Percentiles rank a stretch among this genome's conserved stretches.
Evolutionary conservation across 768 basidiomycete genomes (phyloP).

Genomic region (Guyanaporus albipodus): DNA sequence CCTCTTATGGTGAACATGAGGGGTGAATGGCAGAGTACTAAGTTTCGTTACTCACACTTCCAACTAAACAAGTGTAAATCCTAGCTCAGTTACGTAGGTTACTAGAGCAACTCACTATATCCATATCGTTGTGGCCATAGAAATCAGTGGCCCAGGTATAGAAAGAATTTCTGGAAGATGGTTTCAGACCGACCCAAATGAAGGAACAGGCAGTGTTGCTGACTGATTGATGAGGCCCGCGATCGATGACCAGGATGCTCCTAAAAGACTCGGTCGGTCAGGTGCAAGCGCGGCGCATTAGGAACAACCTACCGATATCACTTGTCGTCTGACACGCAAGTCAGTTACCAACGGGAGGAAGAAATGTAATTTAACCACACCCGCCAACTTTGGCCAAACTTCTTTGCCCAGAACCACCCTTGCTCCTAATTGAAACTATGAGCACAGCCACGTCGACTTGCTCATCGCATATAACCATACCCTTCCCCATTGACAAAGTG

Average conservation of each 20-base stretch:
- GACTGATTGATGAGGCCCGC: slow-evolving; percentile 54
- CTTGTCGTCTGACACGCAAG: slow-evolving; percentile 40
- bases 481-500: slow-evolving; percentile 66
- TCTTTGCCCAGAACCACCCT: slow-evolving; percentile 61
- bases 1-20: slow-evolving; percentile 38
- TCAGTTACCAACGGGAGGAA: slow-evolving; percentile 1
- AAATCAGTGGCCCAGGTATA: slow-evolving; percentile 60
- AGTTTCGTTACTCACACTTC: slow-evolving; percentile 43
- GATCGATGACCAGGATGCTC: slow-evolving; percentile 48
- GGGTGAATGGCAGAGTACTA: neutral
- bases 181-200: neutral
- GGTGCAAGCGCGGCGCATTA: neutral
- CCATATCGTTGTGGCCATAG: slow-evolving; percentile 66
- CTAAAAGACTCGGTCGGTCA: slow-evolving; percentile 25
- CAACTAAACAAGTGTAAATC: slow-evolving; percentile 34
- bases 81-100: slow-evolving; percentile 2
- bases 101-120: slow-evolving; percentile 46
- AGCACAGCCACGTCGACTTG: neutral
- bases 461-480: slow-evolving; percentile 33
- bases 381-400: slow-evolving; percentile 63
- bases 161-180: slow-evolving; percentile 55
- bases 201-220: neutral
- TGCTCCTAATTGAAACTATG: slow-evolving; percentile 40
- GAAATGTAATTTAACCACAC: slow-evolving; percentile 32
- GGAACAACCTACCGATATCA: slow-evolving; percentile 39